phyloP scores from a whole-genome alignment of 2,329 filamentous ascomycete species.

The Cladophialophora chaetospira region DNA sequence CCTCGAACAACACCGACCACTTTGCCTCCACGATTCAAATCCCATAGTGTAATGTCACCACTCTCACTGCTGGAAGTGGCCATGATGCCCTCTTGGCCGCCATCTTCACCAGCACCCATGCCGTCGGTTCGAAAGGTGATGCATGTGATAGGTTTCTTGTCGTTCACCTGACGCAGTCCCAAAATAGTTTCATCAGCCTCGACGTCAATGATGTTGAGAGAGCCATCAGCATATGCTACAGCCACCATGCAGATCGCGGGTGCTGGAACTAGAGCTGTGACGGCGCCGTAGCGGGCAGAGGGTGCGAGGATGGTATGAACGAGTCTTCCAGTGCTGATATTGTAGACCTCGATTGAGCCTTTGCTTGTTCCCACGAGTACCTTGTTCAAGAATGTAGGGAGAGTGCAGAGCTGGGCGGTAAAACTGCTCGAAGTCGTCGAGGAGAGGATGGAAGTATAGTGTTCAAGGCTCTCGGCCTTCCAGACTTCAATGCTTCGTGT shows the following conservation, averaged over 20 bases:
- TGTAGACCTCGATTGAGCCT: slow-evolving; percentile 95
- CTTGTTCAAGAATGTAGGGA: slow-evolving; percentile 97
- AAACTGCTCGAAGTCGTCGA: slow-evolving; percentile 63
- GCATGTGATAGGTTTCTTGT: slow-evolving; percentile 63
- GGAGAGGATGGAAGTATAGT: slow-evolving; percentile 79
- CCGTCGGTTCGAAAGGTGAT: slow-evolving; percentile 92
- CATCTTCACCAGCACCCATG: slow-evolving; percentile 83
- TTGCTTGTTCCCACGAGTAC: slow-evolving; percentile 85
- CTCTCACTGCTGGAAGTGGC: slow-evolving; percentile 77
- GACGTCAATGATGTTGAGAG: slow-evolving; percentile 78
- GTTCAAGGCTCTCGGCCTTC: slow-evolving; percentile 79
- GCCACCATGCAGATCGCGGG: slow-evolving; percentile 83
- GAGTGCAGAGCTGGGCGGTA: slow-evolving; percentile 76
- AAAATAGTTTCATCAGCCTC: slow-evolving; percentile 74
- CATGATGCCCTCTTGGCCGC: slow-evolving; percentile 85
- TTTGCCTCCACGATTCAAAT: slow-evolving; percentile 84
- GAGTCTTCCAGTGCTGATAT: slow-evolving; percentile 85
- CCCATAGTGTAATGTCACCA: slow-evolving; percentile 94
- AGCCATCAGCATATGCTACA: slow-evolving; percentile 80
- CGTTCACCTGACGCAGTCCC: slow-evolving; percentile 28
- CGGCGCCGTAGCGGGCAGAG: slow-evolving; percentile 69
- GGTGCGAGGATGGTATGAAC: slow-evolving; percentile 87
- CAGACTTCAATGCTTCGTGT: slow-evolving; percentile 80
- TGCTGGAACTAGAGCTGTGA: slow-evolving; percentile 84
- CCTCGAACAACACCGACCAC: slow-evolving; percentile 84